These are phyloP conservation scores for Casuarina equisetifolia DNA, from an alignment of 306 rosid species.

Conservation along the genomic window DNA sequence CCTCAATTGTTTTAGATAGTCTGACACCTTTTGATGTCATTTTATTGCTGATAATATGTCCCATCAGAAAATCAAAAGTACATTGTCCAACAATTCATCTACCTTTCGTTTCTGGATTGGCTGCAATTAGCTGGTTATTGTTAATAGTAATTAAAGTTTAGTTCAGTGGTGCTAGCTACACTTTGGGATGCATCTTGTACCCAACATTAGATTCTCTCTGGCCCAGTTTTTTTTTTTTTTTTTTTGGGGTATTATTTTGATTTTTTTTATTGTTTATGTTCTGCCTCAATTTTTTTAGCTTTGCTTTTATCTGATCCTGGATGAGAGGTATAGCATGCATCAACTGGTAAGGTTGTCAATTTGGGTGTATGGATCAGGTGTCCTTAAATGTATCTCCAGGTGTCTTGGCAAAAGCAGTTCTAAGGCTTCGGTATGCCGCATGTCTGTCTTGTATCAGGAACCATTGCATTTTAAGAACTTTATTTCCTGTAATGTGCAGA, in stretches of 20 bases:
- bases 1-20: neutral
- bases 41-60: too few relatives aligned
- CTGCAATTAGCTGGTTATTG: neutral
- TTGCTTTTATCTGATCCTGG: neutral
- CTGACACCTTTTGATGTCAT: too few relatives aligned
- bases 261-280: neutral
- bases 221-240: neutral
- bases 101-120: neutral
- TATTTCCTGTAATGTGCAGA: conserved; percentile 36
- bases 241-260: neutral
- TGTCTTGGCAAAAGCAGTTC: neutral
- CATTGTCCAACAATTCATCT: neutral
- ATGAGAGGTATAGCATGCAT: neutral
- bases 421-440: neutral
- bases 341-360: neutral
- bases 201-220: neutral
- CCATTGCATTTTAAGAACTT: neutral
- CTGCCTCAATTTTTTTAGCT: neutral
- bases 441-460: neutral
- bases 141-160: neutral
- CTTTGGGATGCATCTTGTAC: neutral
- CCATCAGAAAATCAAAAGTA: neutral
- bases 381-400: neutral
- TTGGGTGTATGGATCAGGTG: neutral
- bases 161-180: neutral